Base-by-base conservation (phyloP, 257 asterid species). In the Leonotis leonurus region DNA sequence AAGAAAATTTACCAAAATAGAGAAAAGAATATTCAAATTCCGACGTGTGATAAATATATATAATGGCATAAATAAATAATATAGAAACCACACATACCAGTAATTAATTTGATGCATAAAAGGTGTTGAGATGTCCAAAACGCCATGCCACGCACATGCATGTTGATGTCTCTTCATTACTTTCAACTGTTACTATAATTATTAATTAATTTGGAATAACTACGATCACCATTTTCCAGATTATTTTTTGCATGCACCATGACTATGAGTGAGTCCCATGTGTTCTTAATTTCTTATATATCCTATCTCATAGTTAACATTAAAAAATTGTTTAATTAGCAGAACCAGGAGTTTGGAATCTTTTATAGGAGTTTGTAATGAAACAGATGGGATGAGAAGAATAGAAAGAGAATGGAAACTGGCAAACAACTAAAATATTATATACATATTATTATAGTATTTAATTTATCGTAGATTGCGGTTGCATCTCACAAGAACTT, bases 351-450 rank as follows among this genome's bases (percentile, higher is more conserved):
- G 56, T 32, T 56, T 54, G 84, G 87, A 78, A 79, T 83, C 85
- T 79, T 79, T 57, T 69, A 72, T 78, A 18, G 86, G 56, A 78
- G 80, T 83, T 78, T 74, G 85, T 49, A 81, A 78, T 66, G 70
- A 54, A 73, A 69, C 25, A 55, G 51, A 24, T 56, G 60, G 32
- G 35, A 24, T 48, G 24, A 59, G 62, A 65, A 41, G 94, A 75
- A 82, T 77, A 74, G 72, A 74, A 77, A 75, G 79, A 86, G 89
- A 83, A 86, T 86, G 82, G 92, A 86, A 86, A 75, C 87, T 74
- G 85, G 73, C 81, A 74, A 74, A 55, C 30, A 32, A 18, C n/a
- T 32, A 55, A 4, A 32, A 33, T 8, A 32, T 9, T 8, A 29
- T 17, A 3, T 3, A 16, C 8, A 3, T 25, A 5, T 25, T 49